Evolutionary conservation across 2,329 filamentous ascomycete species (phyloP).

Genomic region (Aspergillus unguis): DNA sequence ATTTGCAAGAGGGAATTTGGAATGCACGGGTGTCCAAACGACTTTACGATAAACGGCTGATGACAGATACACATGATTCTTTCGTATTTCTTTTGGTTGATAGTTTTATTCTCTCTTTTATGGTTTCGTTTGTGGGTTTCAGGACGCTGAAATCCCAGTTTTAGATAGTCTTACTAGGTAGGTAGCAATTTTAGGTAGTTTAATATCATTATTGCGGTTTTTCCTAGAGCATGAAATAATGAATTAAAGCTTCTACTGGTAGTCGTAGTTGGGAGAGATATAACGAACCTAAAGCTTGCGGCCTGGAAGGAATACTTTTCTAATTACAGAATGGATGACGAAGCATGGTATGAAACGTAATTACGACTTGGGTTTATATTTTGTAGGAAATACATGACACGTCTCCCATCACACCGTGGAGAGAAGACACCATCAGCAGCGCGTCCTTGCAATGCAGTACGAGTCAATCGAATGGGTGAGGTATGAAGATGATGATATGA

Average conservation of each 20-base stretch:
- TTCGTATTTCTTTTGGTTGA: too few species aligned
- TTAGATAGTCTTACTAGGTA: too few species aligned
- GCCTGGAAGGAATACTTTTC: neutral
- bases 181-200: too few species aligned
- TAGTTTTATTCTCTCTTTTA: too few species aligned
- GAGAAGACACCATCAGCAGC: constrained; percentile 15
- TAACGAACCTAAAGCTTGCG: neutral
- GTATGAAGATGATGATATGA: constrained; percentile 7
- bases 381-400: constrained; percentile 12
- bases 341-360: constrained; percentile 8
- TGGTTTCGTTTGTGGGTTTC: too few species aligned
- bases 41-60: too few species aligned
- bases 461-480: constrained; percentile 16
- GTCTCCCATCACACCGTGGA: constrained; percentile 1
- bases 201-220: neutral
- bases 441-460: constrained; percentile 23
- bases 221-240: neutral
- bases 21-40: too few species aligned
- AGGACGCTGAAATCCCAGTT: too few species aligned
- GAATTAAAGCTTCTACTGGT: too few species aligned
- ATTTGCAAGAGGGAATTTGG: too few species aligned
- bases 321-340: neutral
- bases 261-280: too few species aligned
- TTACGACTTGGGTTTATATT: constrained; percentile 11
- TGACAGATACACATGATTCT: too few species aligned